Evolutionary conservation across 257 asterid species (phyloP).

Genomic region (Solanum lignicaule): DNA sequence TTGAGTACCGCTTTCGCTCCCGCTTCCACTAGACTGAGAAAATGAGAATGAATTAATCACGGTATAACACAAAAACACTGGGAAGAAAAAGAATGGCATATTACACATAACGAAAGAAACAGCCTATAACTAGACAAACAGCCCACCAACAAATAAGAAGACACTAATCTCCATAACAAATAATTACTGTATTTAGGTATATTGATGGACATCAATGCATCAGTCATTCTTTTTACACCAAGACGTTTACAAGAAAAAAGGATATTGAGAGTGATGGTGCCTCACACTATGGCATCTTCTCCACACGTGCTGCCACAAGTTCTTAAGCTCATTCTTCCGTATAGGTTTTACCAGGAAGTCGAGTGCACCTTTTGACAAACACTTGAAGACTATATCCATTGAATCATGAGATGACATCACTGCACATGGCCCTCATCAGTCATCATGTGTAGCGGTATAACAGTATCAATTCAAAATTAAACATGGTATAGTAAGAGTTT

Average conservation of each 20-base stretch:
- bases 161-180: neutral
- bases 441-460: neutral
- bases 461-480: neutral
- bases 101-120: neutral
- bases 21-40: conserved; percentile 87
- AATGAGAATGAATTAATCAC: neutral
- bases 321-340: conserved; percentile 90
- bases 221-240: neutral
- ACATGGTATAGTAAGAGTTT: neutral
- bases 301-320: conserved; percentile 97
- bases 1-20: conserved; percentile 76
- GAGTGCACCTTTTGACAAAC: conserved; percentile 94
- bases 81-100: neutral
- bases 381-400: conserved; percentile 80
- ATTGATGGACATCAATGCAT: conserved; percentile 23
- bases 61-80: neutral
- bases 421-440: conserved; percentile 32
- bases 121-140: neutral
- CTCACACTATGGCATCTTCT: conserved; percentile 88
- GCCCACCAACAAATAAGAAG: neutral
- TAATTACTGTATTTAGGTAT: neutral
- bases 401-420: conserved; percentile 98
- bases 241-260: neutral
- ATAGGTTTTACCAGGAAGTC: conserved; percentile 93
- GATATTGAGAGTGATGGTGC: neutral